A percentile compares a stretch with the other conserved stretches of the same genome.
Evolutionary conservation across 306 rosid genomes (phyloP).

Genomic region (Trifolium repens): DNA sequence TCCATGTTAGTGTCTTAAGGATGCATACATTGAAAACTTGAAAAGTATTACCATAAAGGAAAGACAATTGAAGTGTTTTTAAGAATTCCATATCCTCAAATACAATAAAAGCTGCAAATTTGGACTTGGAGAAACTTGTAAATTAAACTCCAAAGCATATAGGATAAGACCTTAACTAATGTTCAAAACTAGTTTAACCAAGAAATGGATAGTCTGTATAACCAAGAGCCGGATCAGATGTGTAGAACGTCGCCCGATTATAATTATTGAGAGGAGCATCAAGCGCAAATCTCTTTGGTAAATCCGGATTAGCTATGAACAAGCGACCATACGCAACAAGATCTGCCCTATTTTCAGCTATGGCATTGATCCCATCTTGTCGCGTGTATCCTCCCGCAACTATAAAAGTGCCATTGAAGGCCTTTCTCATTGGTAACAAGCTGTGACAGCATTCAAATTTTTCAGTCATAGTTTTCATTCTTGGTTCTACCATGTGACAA

Average conservation of each 20-base stretch:
- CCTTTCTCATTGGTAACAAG: conserved; percentile 27
- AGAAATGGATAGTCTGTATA: conserved; percentile 29
- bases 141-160: not conserved
- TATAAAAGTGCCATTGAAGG: conserved; percentile 32
- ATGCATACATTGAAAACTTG: not conserved
- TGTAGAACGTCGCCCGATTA: conserved; percentile 17
- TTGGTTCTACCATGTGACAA: conserved; percentile 34
- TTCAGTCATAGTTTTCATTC: conserved; percentile 22
- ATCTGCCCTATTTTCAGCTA: conserved; percentile 16
- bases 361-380: conserved; percentile 30
- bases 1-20: not conserved
- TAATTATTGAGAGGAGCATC: conserved; percentile 28
- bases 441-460: not conserved
- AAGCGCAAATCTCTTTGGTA: conserved; percentile 16
- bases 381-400: conserved; percentile 20
- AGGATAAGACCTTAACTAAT: not conserved
- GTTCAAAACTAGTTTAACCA: not conserved
- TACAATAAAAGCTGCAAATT: not conserved
- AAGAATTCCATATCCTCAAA: not conserved
- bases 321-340: conserved; percentile 35
- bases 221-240: conserved; percentile 24
- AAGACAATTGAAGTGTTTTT: not conserved
- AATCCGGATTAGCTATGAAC: conserved; percentile 35
- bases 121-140: not conserved
- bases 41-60: not conserved